Evolutionary conservation across 768 basidiomycete species (phyloP), one percentile per base, ranked within the genome.

Genomic region (Exidia glandulosa): DNA sequence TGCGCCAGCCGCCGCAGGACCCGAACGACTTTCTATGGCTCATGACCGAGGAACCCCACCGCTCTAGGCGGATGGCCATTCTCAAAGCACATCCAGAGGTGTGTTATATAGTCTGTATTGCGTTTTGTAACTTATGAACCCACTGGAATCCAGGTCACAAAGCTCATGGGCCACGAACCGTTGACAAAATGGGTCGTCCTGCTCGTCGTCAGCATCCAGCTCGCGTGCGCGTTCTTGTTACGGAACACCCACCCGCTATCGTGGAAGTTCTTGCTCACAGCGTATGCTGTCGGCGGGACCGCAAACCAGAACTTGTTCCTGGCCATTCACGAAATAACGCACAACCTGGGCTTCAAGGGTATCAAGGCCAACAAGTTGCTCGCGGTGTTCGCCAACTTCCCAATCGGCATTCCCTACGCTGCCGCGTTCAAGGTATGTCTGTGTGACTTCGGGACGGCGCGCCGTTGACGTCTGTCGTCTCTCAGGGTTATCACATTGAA

Each of bases 231-330:
- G 31, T 71, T 83, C 59, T 71, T 74, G 58, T 79, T 98, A 23
- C 85, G 88, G 6, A 73, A 85, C 67, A 83, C 82, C 3, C 78
- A 81, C 31, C 84, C 90, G 1, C 70, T 85, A 55, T 92, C 90
- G 2, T 80, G 78, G 25, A 66, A 76, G 55, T 97, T 96, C 73
- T 67, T 97, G 60, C 63, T 86, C 60, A 76, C 77, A 13, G 92
- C 95, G 1, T 98, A 97, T 69, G 77, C 74, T 14, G 79, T 98
- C 56, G 96, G 96, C 2, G 96, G 93, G 2, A 97, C 95, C 1
- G 87, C 88, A 7, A 99, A 98, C 73, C 96, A 99, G 71, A 99
- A 98, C 71, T 80, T 95, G 37, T 99, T 99, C 74, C 82, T 99
- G 55, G 93, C 96, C 47, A 96, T 99, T 58, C 96, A 99, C 69